A percentile compares a stretch with the other conserved stretches of the same genome.
Conservation (phyloP, 2,329 filamentous ascomycete genomes). For the Penicillium sclerotigenum region DNA sequence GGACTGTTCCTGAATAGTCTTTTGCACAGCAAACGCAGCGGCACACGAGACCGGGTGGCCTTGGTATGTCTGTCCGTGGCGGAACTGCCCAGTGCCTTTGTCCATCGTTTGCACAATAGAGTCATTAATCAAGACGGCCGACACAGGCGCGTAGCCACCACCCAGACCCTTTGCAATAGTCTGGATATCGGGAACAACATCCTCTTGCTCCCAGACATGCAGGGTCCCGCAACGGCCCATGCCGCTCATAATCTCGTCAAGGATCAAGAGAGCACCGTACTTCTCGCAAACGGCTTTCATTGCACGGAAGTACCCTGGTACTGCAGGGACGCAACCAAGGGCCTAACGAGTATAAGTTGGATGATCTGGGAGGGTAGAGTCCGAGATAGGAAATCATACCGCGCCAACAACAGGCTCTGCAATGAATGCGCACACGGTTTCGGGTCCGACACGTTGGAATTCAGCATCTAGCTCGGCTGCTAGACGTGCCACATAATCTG, state of each 20-base stretch:
- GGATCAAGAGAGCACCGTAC: constrained; percentile 69
- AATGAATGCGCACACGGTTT: constrained; percentile 68
- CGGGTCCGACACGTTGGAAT: constrained; percentile 61
- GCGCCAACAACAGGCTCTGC: constrained; percentile 71
- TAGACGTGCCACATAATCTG: constrained; percentile 59
- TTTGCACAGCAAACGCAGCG: constrained; percentile 60
- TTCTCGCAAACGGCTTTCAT: constrained; percentile 67
- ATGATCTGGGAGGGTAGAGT: neutral
- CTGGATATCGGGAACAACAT: constrained; percentile 58
- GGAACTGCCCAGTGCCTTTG: constrained; percentile 50
- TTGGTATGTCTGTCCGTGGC: constrained; percentile 61
- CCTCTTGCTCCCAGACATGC: constrained; percentile 59
- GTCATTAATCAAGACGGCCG: constrained; percentile 53
- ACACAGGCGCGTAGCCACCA: constrained; percentile 55
- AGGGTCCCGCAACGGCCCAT: constrained; percentile 58
- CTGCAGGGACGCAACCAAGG: constrained; percentile 65
- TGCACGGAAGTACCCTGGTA: constrained; percentile 66
- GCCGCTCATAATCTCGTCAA: constrained; percentile 74
- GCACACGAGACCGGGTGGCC: constrained; percentile 57
- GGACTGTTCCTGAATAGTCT: constrained; percentile 55
- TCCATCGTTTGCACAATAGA: constrained; percentile 50
- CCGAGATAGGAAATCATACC: constrained; percentile 43
- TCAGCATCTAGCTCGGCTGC: constrained; percentile 64
- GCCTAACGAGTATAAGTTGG: constrained; percentile 42
- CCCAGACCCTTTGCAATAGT: constrained; percentile 60